Conservation (phyloP, 1,284 basidiomycete genomes). For the Exsudoporus floridanus region DNA sequence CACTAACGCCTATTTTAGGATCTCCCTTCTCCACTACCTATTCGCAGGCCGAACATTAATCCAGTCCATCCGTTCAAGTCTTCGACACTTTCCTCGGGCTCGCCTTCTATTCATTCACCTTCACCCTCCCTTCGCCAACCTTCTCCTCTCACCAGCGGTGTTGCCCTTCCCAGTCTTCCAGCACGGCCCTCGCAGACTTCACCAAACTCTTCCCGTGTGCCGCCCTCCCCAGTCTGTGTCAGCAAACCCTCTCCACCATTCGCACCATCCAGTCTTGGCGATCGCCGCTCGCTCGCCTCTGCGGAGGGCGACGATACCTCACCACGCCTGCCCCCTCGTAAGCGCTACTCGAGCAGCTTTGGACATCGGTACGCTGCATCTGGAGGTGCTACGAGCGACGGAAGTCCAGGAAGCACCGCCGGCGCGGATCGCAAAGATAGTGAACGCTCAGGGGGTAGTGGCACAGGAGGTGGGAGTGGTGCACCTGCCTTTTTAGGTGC, state of each 20-base stretch:
- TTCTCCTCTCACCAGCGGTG: constrained; percentile 40
- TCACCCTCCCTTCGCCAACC: constrained; percentile 48
- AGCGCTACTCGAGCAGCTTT: constrained; percentile 70
- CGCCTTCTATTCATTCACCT: constrained; percentile 48
- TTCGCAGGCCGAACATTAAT: constrained; percentile 52
- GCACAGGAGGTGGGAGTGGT: constrained; percentile 5
- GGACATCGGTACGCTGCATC: constrained; percentile 58
- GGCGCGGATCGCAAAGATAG: constrained; percentile 27
- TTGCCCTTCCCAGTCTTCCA: constrained; percentile 30
- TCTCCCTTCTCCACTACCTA: constrained; percentile 46
- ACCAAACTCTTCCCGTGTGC: constrained; percentile 44
- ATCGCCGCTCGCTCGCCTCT: constrained; percentile 39
- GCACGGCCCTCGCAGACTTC: constrained; percentile 38
- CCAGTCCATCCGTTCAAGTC: constrained; percentile 68
- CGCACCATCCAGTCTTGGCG: constrained; percentile 49
- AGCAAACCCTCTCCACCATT: constrained; percentile 47
- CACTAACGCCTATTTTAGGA: constrained; percentile 23
- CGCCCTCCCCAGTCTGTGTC: constrained; percentile 44
- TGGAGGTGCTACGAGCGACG: constrained; percentile 43
- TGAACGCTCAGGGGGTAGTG: constrained; percentile 12
- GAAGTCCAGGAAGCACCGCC: constrained; percentile 35
- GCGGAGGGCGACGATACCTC: constrained; percentile 35
- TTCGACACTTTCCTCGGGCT: constrained; percentile 59
- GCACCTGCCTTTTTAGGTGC: constrained; percentile 45
- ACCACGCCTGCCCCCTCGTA: constrained; percentile 38